Evolutionary conservation across 257 asterid species (phyloP).

Genomic region (Penstemon eatonii): DNA sequence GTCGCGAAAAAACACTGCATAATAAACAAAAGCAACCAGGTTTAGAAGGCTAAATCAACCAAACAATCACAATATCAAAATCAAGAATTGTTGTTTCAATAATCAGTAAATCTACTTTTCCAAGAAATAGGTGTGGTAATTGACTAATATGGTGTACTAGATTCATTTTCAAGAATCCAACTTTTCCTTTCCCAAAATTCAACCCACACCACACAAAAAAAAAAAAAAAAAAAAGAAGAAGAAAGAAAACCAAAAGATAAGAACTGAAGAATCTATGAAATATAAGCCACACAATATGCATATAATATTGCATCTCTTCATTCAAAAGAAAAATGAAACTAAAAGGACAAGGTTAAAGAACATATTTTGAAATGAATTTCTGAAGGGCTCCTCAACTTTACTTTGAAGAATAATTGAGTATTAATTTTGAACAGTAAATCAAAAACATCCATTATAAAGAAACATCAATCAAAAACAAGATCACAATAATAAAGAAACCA

Average conservation of each 20-base stretch:
- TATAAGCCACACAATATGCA: constrained; percentile 12
- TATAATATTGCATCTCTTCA: constrained; percentile 2
- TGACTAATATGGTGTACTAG: no score
- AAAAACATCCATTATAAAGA: constrained; percentile 11
- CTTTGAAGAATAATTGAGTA: constrained; percentile 7
- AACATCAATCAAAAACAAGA: constrained; percentile 13
- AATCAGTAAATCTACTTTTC: no score
- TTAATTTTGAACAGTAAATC: constrained; percentile 5
- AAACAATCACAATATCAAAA: background rate
- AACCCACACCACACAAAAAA: no score
- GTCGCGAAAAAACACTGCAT: constrained; percentile 1
- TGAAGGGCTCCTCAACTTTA: background rate
- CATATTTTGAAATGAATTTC: constrained; percentile 1
- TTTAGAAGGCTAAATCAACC: constrained; percentile 8
- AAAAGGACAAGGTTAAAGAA: constrained; percentile 21
- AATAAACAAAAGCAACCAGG: constrained; percentile 8
- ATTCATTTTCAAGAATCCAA: no score
- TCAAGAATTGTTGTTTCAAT: no score
- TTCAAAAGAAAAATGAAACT: constrained; percentile 4
- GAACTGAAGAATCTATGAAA: background rate
- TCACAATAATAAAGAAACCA: constrained; percentile 17
- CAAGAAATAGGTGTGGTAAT: no score
- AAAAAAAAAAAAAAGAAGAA: no score
- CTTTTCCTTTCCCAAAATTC: no score
- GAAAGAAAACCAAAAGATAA: background rate